Evolutionary conservation across 768 basidiomycete genomes (phyloP).

Genomic region (Pisolithus sp.): DNA sequence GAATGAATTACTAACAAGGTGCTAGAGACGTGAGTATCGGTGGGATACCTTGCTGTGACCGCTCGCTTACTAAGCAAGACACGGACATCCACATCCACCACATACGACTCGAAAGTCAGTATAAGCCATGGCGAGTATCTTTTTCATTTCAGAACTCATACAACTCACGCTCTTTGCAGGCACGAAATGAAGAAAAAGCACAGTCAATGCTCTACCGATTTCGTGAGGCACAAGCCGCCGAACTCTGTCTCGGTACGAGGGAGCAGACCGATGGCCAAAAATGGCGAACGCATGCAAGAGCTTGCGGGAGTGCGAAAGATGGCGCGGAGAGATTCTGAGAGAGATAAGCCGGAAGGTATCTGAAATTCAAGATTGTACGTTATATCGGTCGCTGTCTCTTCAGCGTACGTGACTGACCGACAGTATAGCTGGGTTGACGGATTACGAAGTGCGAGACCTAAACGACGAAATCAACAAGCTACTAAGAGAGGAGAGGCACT

Average conservation of each 20-base stretch:
- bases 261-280: slow-evolving; percentile 79
- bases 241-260: slow-evolving; percentile 85
- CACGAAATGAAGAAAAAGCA: slow-evolving; percentile 97
- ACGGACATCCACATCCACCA: too few relatives aligned
- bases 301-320: slow-evolving; percentile 87
- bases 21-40: too few relatives aligned
- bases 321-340: slow-evolving; percentile 90
- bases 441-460: slow-evolving; percentile 92
- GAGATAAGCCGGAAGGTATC: slow-evolving; percentile 96
- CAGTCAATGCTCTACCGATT: slow-evolving; percentile 95
- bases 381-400: neutral
- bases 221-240: slow-evolving; percentile 92
- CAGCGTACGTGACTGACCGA: neutral
- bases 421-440: slow-evolving; percentile 73
- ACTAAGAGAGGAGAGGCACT: slow-evolving; percentile 91
- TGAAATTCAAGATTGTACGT: slow-evolving; percentile 92
- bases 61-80: too few relatives aligned
- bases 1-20: too few relatives aligned
- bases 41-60: too few relatives aligned
- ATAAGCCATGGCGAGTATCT: neutral
- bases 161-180: slow-evolving; percentile 37
- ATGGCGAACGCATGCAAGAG: slow-evolving; percentile 93
- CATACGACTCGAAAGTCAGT: too few relatives aligned
- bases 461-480: slow-evolving; percentile 98
- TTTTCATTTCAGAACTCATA: neutral